These are phyloP conservation scores for Acer negundo DNA, from an alignment of 345 rosid genomes.

Conservation along the genomic window DNA sequence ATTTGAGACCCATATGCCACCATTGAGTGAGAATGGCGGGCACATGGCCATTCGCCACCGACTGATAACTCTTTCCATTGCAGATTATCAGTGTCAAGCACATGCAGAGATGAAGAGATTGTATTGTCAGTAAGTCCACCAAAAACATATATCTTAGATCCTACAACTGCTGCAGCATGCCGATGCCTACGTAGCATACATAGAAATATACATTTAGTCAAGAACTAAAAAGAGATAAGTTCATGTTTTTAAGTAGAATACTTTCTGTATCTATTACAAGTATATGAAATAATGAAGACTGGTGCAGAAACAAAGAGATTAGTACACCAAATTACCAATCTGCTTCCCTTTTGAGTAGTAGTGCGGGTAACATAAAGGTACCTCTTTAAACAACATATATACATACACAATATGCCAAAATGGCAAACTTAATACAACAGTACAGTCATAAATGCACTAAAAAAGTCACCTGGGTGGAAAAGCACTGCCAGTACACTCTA, in stretches of 20 bases:
- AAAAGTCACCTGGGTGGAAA: constrained; percentile 68
- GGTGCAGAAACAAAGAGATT: not conserved
- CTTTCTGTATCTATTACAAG: not conserved
- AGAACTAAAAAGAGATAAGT: not conserved
- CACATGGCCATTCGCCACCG: constrained; percentile 67
- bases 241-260: not conserved
- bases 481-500: constrained; percentile 52
- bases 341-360: not conserved
- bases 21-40: constrained; percentile 91
- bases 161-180: constrained; percentile 79
- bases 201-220: constrained; percentile 3
- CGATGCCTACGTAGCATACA: constrained; percentile 66
- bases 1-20: constrained; percentile 60
- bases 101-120: constrained; percentile 57
- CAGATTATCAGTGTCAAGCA: constrained; percentile 51
- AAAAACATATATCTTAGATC: constrained; percentile 67
- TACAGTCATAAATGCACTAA: constrained; percentile 11
- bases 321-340: not conserved
- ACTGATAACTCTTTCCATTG: constrained; percentile 62
- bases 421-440: not conserved
- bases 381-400: not conserved
- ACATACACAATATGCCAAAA: not conserved
- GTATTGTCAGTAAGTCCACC: constrained; percentile 70
- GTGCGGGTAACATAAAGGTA: not conserved
- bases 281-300: not conserved